Evolutionary conservation across 345 rosid genomes (phyloP).

Genomic region (Erucastrum elatum): DNA sequence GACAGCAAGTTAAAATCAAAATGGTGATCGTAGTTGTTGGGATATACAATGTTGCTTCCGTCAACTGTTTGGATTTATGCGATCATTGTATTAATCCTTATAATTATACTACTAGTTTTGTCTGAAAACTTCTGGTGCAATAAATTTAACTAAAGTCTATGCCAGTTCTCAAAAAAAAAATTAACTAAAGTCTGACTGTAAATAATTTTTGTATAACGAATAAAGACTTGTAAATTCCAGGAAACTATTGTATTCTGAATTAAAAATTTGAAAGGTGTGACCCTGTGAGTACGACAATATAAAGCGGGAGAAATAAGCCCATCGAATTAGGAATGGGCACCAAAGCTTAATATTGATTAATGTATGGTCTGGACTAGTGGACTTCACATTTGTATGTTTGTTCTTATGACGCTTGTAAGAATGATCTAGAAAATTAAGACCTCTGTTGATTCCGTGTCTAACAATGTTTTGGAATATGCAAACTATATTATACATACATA

Average conservation of each 20-base stretch:
- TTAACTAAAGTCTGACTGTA: background rate
- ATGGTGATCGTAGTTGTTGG: constrained; percentile 38
- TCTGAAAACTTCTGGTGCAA: no score
- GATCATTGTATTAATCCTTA: constrained; percentile 6
- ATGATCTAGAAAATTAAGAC: background rate
- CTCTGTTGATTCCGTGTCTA: background rate
- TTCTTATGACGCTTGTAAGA: background rate
- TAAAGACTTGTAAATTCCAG: background rate
- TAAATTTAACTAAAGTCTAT: background rate
- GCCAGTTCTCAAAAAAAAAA: no score
- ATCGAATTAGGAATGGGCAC: background rate
- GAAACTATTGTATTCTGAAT: background rate
- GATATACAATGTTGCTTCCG: constrained; percentile 37
- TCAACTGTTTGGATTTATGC: constrained; percentile 36
- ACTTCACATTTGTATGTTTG: background rate
- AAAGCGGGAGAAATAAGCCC: background rate
- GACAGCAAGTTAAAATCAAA: background rate
- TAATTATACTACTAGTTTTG: background rate
- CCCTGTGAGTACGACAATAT: background rate
- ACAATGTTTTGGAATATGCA: background rate
- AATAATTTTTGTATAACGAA: background rate
- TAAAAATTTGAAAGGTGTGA: background rate
- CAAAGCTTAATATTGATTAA: background rate
- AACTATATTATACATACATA: background rate
- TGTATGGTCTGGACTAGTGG: background rate